These are phyloP conservation scores for Coemansia sp. DNA, from an alignment of 192 early-diverging fungal genomes.

Conservation along the genomic window DNA sequence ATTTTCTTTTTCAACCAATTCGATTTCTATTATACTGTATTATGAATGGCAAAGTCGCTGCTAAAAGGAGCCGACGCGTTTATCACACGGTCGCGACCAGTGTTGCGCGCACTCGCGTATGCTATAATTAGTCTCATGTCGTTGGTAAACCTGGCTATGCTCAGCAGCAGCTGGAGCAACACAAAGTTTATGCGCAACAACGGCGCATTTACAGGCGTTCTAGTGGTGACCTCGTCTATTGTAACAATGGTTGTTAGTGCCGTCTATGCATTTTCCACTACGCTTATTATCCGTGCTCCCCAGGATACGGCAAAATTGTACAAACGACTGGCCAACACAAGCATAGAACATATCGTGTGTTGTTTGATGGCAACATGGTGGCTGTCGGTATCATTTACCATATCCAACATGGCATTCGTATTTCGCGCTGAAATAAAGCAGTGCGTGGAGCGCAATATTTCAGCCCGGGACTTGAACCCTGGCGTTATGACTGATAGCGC, in stretches of 20 bases:
- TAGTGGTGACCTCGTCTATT: slow-evolving; percentile 24
- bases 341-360: slow-evolving; percentile 22
- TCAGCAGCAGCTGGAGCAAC: slow-evolving; percentile 46
- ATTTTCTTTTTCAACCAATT: background rate
- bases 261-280: slow-evolving; percentile 22
- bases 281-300: slow-evolving; percentile 14
- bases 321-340: slow-evolving; percentile 20
- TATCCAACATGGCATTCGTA: slow-evolving; percentile 43
- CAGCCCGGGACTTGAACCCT: background rate
- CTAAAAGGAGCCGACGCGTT: slow-evolving; percentile 45
- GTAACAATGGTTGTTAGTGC: slow-evolving; percentile 27
- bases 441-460: slow-evolving; percentile 18
- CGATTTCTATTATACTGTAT: background rate
- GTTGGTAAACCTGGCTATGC: slow-evolving; percentile 36
- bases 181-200: slow-evolving; percentile 45
- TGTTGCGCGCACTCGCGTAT: slow-evolving; percentile 27
- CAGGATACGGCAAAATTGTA: slow-evolving; percentile 14
- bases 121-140: slow-evolving; percentile 28
- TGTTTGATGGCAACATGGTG: slow-evolving; percentile 48
- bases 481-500: slow-evolving; percentile 4
- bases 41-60: slow-evolving; percentile 32
- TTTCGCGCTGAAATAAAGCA: slow-evolving; percentile 42
- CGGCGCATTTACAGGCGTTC: slow-evolving; percentile 35
- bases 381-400: slow-evolving; percentile 30
- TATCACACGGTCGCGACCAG: slow-evolving; percentile 32